These are phyloP conservation scores for Glycine latifolia DNA, from an alignment of 306 rosid species.

Conservation along the genomic window DNA sequence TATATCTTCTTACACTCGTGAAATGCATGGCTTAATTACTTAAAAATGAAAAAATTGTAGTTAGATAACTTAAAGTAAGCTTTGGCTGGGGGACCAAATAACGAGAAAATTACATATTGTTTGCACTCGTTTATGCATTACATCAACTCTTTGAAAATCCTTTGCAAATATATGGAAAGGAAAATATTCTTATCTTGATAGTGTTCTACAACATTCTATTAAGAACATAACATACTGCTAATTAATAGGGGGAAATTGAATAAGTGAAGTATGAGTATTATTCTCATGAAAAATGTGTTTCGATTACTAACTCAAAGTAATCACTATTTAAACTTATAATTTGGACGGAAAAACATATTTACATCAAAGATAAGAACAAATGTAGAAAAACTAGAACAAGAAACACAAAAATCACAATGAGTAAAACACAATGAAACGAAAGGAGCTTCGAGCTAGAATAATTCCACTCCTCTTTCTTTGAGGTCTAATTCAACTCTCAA, in stretches of 20 bases:
- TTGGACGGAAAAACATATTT: background rate
- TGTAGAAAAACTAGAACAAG: background rate
- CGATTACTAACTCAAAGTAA: background rate
- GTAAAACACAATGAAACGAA: too few relatives aligned
- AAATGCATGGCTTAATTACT: slow-evolving; percentile 20
- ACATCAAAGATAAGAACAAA: background rate
- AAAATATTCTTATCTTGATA: background rate
- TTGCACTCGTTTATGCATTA: too few relatives aligned
- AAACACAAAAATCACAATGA: background rate
- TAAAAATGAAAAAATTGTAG: background rate
- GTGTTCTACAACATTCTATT: background rate
- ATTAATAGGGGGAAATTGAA: background rate
- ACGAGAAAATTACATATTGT: background rate
- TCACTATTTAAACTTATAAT: background rate
- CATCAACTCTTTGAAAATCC: background rate
- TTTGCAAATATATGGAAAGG: background rate
- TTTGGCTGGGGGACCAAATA: slow-evolving; percentile 17
- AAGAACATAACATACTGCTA: background rate
- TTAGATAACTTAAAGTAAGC: background rate
- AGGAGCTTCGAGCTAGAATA: too few relatives aligned
- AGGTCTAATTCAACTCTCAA: too few relatives aligned
- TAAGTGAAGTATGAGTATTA: too few relatives aligned
- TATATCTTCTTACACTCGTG: background rate
- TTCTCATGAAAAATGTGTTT: too few relatives aligned
- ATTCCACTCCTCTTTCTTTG: too few relatives aligned